Conservation (phyloP, 768 basidiomycete genomes). For the Russula emetica region DNA sequence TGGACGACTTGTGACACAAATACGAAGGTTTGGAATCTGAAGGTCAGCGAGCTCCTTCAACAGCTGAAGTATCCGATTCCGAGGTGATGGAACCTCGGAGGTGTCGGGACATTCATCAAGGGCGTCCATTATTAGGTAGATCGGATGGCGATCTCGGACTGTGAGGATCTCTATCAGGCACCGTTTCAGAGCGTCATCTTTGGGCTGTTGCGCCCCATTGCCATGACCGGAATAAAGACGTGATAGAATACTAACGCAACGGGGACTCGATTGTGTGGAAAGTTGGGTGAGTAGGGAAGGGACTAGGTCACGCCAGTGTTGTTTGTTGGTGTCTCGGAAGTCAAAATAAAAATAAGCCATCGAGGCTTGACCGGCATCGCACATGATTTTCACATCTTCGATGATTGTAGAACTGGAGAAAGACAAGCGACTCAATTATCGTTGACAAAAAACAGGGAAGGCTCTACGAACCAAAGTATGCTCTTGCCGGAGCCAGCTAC, state of each 20-base stretch:
- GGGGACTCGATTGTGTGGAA: background rate
- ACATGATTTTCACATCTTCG: background rate
- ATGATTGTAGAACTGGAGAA: constrained; percentile 7
- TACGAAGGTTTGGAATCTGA: too few relatives aligned
- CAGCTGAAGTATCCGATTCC: too few relatives aligned
- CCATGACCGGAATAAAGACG: background rate
- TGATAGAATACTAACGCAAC: background rate
- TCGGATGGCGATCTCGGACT: background rate
- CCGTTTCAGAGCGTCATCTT: background rate
- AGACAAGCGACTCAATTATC: background rate
- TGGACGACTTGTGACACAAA: too few relatives aligned
- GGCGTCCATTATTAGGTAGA: too few relatives aligned
- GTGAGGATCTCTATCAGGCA: constrained; percentile 1
- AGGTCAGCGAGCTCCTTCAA: too few relatives aligned
- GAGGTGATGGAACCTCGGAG: too few relatives aligned
- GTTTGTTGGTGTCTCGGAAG: background rate
- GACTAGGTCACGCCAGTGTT: background rate
- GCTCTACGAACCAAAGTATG: constrained; percentile 5
- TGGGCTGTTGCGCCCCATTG: background rate
- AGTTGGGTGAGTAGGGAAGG: constrained; percentile 11
- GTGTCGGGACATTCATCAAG: too few relatives aligned
- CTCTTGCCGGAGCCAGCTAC: constrained; percentile 16
- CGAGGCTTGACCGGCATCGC: background rate
- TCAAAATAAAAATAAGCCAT: constrained; percentile 8
- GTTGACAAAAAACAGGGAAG: background rate